These are phyloP conservation scores for Achaetomium macrosporum DNA, from an alignment of 2,329 filamentous ascomycete genomes.

Conservation along the genomic window DNA sequence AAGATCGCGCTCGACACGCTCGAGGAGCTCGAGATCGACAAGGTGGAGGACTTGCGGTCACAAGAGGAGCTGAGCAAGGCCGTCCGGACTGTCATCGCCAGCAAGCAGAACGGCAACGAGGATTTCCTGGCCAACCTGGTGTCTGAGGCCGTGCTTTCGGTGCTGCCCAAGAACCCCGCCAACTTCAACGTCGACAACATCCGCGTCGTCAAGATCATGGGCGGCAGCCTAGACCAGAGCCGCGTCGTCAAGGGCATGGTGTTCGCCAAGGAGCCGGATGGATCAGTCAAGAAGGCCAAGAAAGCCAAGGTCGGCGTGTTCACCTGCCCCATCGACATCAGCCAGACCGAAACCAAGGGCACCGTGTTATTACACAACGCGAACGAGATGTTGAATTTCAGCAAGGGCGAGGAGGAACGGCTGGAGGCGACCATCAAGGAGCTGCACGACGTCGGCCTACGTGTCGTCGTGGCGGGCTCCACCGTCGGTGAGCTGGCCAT, in stretches of 20 bases:
- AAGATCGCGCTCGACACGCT: constrained; percentile 78
- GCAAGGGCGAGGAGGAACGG: constrained; percentile 90
- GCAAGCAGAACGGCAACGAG: constrained; percentile 94
- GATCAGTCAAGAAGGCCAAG: constrained; percentile 78
- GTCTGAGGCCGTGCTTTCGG: constrained; percentile 75
- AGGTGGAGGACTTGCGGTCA: constrained; percentile 76
- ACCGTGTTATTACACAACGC: constrained; percentile 95
- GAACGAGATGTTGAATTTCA: constrained; percentile 98
- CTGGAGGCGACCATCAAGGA: constrained; percentile 91
- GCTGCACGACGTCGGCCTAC: constrained; percentile 85
- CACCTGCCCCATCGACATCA: constrained; percentile 91
- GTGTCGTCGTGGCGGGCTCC: constrained; percentile 86
- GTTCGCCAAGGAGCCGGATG: constrained; percentile 91
- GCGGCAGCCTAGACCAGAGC: constrained; percentile 89
- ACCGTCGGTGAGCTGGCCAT: constrained; percentile 93
- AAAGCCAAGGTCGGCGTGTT: constrained; percentile 97
- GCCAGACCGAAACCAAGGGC: constrained; percentile 97
- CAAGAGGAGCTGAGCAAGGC: constrained; percentile 88
- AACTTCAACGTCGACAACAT: constrained; percentile 99
- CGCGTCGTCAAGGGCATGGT: constrained; percentile 97
- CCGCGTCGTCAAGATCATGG: constrained; percentile 99
- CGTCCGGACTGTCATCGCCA: constrained; percentile 87
- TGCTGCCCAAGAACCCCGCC: constrained; percentile 88
- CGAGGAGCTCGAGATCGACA: constrained; percentile 86
- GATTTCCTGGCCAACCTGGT: constrained; percentile 82